phyloP scores from a whole-genome alignment of 2,329 filamentous ascomycete species.

The Exophiala bonariae region DNA sequence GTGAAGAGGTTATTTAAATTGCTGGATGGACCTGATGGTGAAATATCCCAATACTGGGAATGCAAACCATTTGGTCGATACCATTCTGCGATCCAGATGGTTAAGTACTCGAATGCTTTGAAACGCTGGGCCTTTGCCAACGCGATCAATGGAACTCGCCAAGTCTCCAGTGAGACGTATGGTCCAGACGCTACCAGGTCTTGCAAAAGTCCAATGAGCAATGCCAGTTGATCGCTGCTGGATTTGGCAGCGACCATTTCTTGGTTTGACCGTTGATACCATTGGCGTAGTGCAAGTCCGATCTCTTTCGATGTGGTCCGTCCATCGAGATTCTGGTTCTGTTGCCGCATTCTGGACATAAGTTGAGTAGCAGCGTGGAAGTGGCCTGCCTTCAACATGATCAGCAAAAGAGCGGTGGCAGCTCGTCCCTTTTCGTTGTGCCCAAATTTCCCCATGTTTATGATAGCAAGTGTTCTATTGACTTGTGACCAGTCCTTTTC shows the following conservation, averaged over 20 bases:
- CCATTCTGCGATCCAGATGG: constrained; percentile 24
- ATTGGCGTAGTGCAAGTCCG: no score
- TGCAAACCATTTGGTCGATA: constrained; percentile 13
- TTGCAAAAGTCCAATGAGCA: constrained; percentile 51
- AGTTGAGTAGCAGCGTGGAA: constrained; percentile 28
- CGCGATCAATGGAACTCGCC: constrained; percentile 60
- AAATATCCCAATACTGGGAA: neutral
- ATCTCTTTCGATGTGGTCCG: no score
- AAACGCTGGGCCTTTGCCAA: constrained; percentile 42
- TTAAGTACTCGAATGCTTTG: constrained; percentile 13
- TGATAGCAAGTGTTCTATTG: constrained; percentile 56
- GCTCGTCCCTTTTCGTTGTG: constrained; percentile 33
- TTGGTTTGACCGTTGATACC: no score
- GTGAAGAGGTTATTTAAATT: constrained; percentile 44
- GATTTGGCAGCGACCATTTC: no score
- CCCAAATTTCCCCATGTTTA: constrained; percentile 39
- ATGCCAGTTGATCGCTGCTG: constrained; percentile 21
- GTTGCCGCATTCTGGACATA: neutral
- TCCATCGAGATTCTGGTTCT: no score
- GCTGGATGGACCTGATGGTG: constrained; percentile 5
- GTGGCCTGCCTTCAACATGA: constrained; percentile 32
- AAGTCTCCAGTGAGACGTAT: constrained; percentile 45
- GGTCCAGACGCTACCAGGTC: constrained; percentile 47
- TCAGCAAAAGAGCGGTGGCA: constrained; percentile 41
- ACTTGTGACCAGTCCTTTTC: constrained; percentile 52